Evolutionary conservation across 192 early-diverging fungal species (phyloP), one percentile per base, ranked within the genome.

Genomic region (Entophlyctis luteolus): DNA sequence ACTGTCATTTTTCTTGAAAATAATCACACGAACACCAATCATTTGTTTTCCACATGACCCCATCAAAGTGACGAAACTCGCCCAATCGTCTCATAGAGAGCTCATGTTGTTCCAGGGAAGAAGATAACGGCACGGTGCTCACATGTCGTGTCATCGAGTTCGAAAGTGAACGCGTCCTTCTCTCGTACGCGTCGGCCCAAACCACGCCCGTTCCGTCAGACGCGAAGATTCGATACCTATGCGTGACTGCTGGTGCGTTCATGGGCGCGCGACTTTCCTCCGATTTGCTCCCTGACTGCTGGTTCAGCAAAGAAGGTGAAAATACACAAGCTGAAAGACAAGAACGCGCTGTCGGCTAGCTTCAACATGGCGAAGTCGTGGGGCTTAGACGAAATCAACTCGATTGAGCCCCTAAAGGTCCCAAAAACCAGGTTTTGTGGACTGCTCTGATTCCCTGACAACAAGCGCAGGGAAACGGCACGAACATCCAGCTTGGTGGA

Each of bases 331-430:
- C 53, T 83, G 18, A 83, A 83, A 54, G 67, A 62, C 4, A 76
- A 77, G 35, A 37, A 18, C 4, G 69, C 65, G 4, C 45, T 39
- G 4, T n/a, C n/a, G n/a, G n/a, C n/a, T n/a, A n/a, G n/a, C n/a
- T 76, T 76, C 35, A 59, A 69, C 28, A 72, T 78, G 8, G 55
- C 29, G 5, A 83, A 83, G 66, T 58, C 60, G 5, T 83, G 78
- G 78, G 23, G 18, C 10, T 36, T 83, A 33, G 78, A 83, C 45
- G 81, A 83, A 25, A 73, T 83, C 59, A 83, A 77, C 34, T 72
- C 73, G 3, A 49, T 83, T 8, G 76, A 78, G 60, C 62, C 67
- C 1, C 55, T 72, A 20, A 65, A 76, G 55, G 74, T 77, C 32
- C 18, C 16, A 23, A 52, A 6, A 23, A 23, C 28, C 12, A 52